Evolutionary conservation across 2,329 filamentous ascomycete genomes (phyloP).

Genomic region (Leptosphaerulina australis): DNA sequence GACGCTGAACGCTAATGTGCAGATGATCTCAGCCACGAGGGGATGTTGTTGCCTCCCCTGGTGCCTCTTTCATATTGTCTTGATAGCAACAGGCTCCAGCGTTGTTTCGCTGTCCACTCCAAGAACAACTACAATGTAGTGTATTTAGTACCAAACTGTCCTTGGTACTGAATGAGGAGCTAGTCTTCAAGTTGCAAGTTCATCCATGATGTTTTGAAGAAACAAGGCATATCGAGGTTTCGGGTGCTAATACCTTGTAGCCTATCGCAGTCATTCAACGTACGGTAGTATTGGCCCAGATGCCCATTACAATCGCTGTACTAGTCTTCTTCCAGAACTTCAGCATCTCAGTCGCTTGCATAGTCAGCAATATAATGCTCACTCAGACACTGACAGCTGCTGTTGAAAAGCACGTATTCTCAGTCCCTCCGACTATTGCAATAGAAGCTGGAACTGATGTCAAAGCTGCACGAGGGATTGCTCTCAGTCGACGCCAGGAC

Average conservation of each 20-base stretch:
- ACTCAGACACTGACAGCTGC: constrained; percentile 27
- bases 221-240: too few species aligned
- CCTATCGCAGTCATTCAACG: constrained; percentile 43
- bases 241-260: constrained; percentile 22
- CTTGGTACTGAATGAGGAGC: constrained; percentile 33
- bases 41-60: constrained; percentile 40
- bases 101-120: constrained; percentile 50
- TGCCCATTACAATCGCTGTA: constrained; percentile 41
- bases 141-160: constrained; percentile 40
- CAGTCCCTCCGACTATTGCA: constrained; percentile 27
- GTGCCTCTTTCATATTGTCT: constrained; percentile 33
- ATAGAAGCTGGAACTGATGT: constrained; percentile 35
- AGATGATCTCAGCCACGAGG: constrained; percentile 23
- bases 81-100: constrained; percentile 50
- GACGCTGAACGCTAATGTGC: not conserved
- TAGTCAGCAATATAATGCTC: constrained; percentile 39
- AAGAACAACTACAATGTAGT: constrained; percentile 36
- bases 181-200: constrained; percentile 34
- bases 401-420: constrained; percentile 31
- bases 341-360: constrained; percentile 37
- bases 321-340: constrained; percentile 49
- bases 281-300: constrained; percentile 30
- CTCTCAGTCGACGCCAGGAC: constrained; percentile 19
- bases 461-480: constrained; percentile 28
- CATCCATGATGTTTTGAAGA: too few species aligned